Conservation (phyloP, 2,329 filamentous ascomycete genomes). For the Biscogniauxia marginata region DNA sequence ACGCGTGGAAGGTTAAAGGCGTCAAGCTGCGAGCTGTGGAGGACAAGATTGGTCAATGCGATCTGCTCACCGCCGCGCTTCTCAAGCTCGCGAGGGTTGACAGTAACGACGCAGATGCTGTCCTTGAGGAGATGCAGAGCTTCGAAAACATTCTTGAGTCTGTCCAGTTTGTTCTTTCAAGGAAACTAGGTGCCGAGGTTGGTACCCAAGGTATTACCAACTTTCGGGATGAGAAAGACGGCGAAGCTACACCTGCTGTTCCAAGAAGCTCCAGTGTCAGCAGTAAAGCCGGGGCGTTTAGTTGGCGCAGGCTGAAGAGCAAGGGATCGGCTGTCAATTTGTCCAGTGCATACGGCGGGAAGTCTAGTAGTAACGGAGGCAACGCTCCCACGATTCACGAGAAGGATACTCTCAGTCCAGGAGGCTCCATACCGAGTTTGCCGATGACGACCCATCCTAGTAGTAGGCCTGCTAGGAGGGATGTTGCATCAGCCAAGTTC, state of each 20-base stretch:
- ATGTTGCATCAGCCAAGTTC: slow-evolving; percentile 67
- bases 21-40: slow-evolving; percentile 90
- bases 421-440: slow-evolving; percentile 67
- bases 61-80: slow-evolving; percentile 84
- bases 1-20: slow-evolving; percentile 91
- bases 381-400: slow-evolving; percentile 34
- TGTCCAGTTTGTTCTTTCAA: slow-evolving; percentile 71
- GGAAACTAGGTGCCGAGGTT: slow-evolving; percentile 91
- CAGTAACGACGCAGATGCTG: slow-evolving; percentile 84
- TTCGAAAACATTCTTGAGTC: slow-evolving; percentile 85
- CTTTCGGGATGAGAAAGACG: slow-evolving; percentile 44
- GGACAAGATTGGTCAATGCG: slow-evolving; percentile 90
- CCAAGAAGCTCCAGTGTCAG: slow-evolving; percentile 61
- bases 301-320: slow-evolving; percentile 84
- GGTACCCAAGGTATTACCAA: slow-evolving; percentile 65
- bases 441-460: slow-evolving; percentile 71
- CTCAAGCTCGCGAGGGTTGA: slow-evolving; percentile 82
- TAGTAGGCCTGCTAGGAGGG: slow-evolving; percentile 68
- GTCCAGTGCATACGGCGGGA: slow-evolving; percentile 49
- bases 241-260: slow-evolving; percentile 35
- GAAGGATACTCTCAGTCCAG: slow-evolving; percentile 55
- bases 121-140: slow-evolving; percentile 90
- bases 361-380: slow-evolving; percentile 36
- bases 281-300: slow-evolving; percentile 77
- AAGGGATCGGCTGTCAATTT: slow-evolving; percentile 77